Evolutionary conservation across 495 filamentous ascomycete species (phyloP), one percentile per base, ranked within the genome.

Genomic region (Lichenothelia convexa): DNA sequence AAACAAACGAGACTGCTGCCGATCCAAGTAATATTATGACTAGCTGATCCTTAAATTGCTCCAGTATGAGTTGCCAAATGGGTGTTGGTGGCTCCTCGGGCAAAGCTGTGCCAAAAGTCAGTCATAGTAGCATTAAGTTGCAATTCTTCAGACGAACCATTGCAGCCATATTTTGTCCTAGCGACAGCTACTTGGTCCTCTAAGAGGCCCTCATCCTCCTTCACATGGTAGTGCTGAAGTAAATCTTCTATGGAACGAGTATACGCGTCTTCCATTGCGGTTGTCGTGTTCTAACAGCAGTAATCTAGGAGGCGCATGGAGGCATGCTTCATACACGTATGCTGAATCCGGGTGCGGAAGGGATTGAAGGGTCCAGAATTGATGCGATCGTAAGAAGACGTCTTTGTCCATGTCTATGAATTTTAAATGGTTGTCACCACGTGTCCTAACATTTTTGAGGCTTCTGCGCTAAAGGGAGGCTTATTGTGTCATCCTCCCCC

Each of bases 11-110:
- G 30, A 99, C 70, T n/a, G 71, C 82, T 4, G 91, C 91, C 12
- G 86, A 94, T 30, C 73, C 89, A 33, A 99, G 63, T 3, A 99
- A 69, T 48, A 99, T 99, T 37, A 99, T 68, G 37, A 99, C 91
- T 2, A 99, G 70, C 58, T 99, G 91, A 52, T 99, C 91, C 59
- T 99, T 93, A 66, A 99, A 99, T 58, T 99, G 91, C 56, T 99
- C 91, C 35, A 95, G 65, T 29, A 99, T 78, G 41, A 99, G 73
- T 56, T 93, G 67, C 87, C 89, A 99, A 32, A 99, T 51, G 23
- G 91, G 91, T 12, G 89, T 95, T n/a, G 91, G 81, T 30, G 91
- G 86, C 36, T 95, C 91, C 59, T 99, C 89, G 12, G 83, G 77
- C 39, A 99, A 73, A 36, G 85, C 89, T 95, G 31, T 30, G 15